Evolutionary conservation across 805 yeast genomes (phyloP), one percentile per base, ranked within the genome.

Genomic region (Saccharomyces eubayanus): DNA sequence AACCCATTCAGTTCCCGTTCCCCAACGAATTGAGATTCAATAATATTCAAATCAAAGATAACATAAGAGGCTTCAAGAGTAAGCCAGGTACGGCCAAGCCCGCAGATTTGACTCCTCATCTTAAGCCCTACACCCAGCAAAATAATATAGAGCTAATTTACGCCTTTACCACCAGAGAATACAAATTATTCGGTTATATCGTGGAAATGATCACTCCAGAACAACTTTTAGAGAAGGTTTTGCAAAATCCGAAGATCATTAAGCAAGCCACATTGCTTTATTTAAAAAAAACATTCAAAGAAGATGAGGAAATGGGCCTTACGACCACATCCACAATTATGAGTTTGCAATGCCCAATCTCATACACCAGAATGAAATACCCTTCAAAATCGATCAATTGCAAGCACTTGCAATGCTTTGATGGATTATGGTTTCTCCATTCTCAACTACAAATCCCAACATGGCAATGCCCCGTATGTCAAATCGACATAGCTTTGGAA

Each of bases 381-480:
- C 98, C 99, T 0, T 80, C 83, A 1, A 80, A 89, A 59, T 82
- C 96, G 1, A 70, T 76, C 1, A 73, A 70, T 48, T 94, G 99
- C 70, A 72, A 77, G 36, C 99, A 94, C 69, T 71, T 89, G 14
- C 92, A 87, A 62, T 91, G 98, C 65, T 89, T 91, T 67, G 99
- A 94, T 69, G 91, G 88, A 0, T 67, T 76, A 36, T 80, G 87
- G 47, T 94, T 80, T 64, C 61, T 94, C 9, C 80, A 82, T 62
- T 75, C 90, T 47, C 98, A 92, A 66, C 75, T 76, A 53, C 92
- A 86, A 64, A 81, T 87, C 0, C 86, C 96, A 0, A 80, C 87
- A 0, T 92, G 97, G 97, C 72, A 72, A 51, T 94, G 99, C 64
- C 97, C 97, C 0, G 77, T 89, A 3, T 94, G 99, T 66, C 79